These are phyloP conservation scores for Glycine soja DNA, from an alignment of 306 rosid genomes.

Conservation along the genomic window DNA sequence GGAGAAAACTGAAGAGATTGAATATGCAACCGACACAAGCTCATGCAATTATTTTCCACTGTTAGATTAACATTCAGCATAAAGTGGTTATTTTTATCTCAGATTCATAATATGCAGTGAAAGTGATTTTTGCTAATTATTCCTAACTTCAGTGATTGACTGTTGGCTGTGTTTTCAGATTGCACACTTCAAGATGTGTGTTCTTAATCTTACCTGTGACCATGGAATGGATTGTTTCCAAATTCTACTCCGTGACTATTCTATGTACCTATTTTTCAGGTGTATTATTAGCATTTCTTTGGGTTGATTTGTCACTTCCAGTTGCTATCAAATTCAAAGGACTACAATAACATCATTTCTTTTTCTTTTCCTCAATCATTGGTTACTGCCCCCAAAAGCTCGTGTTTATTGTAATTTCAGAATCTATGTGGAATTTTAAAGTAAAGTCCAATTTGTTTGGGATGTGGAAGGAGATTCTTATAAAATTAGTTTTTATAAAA, in stretches of 20 bases:
- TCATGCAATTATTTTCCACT: not conserved
- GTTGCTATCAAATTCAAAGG: not conserved
- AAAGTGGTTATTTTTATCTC: not conserved
- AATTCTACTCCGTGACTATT: not conserved
- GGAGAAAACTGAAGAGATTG: too few relatives aligned
- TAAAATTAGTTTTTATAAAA: too few relatives aligned
- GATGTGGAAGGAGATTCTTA: too few relatives aligned
- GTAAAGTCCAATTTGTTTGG: too few relatives aligned
- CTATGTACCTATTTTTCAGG: not conserved
- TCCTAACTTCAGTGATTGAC: not conserved
- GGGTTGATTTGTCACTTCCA: not conserved
- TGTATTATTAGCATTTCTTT: not conserved
- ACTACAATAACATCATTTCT: not conserved
- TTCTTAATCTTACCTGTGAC: not conserved
- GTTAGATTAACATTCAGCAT: not conserved
- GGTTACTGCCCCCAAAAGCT: too few relatives aligned
- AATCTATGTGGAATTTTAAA: too few relatives aligned
- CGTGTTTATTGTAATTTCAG: too few relatives aligned
- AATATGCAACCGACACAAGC: too few relatives aligned
- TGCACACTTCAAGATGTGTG: constrained; percentile 8
- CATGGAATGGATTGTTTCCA: not conserved
- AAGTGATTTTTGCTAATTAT: not conserved
- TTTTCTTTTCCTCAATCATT: too few relatives aligned
- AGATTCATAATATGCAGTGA: not conserved
- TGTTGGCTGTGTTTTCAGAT: not conserved